These are phyloP conservation scores for Rosa persica DNA, from an alignment of 306 rosid genomes.

Conservation along the genomic window DNA sequence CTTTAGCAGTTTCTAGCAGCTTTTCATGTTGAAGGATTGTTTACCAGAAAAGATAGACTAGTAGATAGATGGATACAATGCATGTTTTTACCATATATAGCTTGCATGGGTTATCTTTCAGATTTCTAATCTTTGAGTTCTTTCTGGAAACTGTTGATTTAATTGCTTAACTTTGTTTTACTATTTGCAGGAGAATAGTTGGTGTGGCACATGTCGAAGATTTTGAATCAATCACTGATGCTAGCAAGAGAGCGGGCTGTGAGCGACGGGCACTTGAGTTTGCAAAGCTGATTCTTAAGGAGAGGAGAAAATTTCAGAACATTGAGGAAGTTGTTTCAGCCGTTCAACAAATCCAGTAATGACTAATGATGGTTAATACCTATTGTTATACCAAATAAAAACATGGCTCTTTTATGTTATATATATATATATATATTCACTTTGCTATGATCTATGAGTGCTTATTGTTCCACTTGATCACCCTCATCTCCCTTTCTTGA, in stretches of 20 bases:
- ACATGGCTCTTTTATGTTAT: not conserved
- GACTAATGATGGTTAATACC: not conserved
- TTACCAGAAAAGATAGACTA: not conserved
- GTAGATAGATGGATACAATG: not conserved
- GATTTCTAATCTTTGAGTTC: not conserved
- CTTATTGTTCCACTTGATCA: not conserved
- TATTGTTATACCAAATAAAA: not conserved
- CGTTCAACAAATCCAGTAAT: conserved; percentile 41
- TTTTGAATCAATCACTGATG: conserved; percentile 70
- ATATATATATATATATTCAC: not conserved
- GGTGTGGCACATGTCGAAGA: conserved; percentile 93
- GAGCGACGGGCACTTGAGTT: conserved; percentile 64
- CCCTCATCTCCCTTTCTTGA: not conserved
- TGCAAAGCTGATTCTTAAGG: conserved; percentile 73
- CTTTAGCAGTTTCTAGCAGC: not conserved
- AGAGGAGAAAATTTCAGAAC: conserved; percentile 56
- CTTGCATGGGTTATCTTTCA: no score
- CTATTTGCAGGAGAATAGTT: conserved; percentile 71
- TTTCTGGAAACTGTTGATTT: not conserved
- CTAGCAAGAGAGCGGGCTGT: conserved; percentile 62
- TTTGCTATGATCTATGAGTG: not conserved
- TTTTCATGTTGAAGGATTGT: not conserved
- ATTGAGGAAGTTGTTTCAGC: conserved; percentile 62
- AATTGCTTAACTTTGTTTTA: not conserved
- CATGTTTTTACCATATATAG: not conserved